Base-by-base conservation (phyloP, 768 basidiomycete genomes). In the Lentinula edodes region DNA sequence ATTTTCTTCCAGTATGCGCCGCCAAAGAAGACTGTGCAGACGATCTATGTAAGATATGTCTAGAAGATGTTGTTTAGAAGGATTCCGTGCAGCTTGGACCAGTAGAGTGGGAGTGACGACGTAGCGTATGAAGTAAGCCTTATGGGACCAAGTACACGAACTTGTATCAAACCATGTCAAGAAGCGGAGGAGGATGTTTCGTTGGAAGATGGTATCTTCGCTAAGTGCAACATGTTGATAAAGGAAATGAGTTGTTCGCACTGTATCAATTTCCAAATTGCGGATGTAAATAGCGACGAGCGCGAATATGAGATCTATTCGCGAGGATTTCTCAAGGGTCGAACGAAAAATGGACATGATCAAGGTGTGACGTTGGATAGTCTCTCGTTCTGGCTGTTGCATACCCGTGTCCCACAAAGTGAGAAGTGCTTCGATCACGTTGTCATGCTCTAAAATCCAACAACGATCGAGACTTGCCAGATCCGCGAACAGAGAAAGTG, bases 221-320 rank as follows among this genome's bases (percentile, higher is more conserved):
- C 82, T 89, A 54, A 90, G 74, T 1, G 94, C 91, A 32, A 95
- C 90, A 67, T 93, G 90, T 12, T 81, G 77, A 68, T 94, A 96
- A 3, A 99, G 82, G 78, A 97, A 98, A 60, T 88, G 87, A 0
- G 90, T 87, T 16, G 91, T 78, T 45, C 79, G 83, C 35, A 92
- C 83, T 16, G 91, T 77, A 69, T 98, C 95, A 71, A 95, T 85
- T 5, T 91, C 87, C 9, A 91, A 81, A 62, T 87, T 83, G 64
- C 89, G 87, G 28, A 88, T 86, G 74, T 88, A 98, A 52, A 94
- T 75, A 10, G 86, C 85, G 52, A 92, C 86, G 41, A 97, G 77
- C 61, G 95, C 93, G 72, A 97, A 97, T 9, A 98, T 75, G 6
- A 99, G 76, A 67, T 96, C 92, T 52, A 97, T 83, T 50, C 93